Percentiles rank a stretch among this genome's conserved stretches.
Conservation (phyloP, 1,284 basidiomycete species). For the Anthracocystis walkeri region DNA sequence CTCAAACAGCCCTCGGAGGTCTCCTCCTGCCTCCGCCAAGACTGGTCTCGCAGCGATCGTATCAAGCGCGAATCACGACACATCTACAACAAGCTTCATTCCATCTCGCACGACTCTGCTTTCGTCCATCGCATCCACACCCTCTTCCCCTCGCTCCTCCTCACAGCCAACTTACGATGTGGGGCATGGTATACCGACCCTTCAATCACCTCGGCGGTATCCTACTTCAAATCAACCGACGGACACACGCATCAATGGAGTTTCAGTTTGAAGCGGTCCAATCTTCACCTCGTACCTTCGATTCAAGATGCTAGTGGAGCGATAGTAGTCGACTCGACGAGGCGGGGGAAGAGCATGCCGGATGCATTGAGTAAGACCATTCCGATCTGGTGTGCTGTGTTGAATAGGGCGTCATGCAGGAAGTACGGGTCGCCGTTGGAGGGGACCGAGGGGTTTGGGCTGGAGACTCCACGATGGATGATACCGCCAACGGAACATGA, state of each 20-base stretch:
- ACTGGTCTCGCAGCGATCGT: slow-evolving; percentile 36
- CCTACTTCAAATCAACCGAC: slow-evolving; percentile 98
- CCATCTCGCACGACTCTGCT: slow-evolving; percentile 26
- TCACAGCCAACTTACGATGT: slow-evolving; percentile 86
- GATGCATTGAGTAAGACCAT: slow-evolving; percentile 95
- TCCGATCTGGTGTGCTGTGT: slow-evolving; percentile 93
- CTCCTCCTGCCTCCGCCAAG: slow-evolving; percentile 14
- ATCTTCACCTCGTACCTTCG: slow-evolving; percentile 80
- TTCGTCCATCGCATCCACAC: slow-evolving; percentile 26
- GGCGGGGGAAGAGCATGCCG: slow-evolving; percentile 91
- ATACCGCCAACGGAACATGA: slow-evolving; percentile 61
- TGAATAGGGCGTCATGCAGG: slow-evolving; percentile 77
- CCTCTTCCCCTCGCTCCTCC: slow-evolving; percentile 16
- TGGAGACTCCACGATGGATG: slow-evolving; percentile 58
- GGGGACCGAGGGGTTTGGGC: slow-evolving; percentile 67
- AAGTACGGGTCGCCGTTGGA: slow-evolving; percentile 28
- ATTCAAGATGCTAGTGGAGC: slow-evolving; percentile 79
- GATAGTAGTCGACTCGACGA: slow-evolving; percentile 90
- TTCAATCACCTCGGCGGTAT: slow-evolving; percentile 70
- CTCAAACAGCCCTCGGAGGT: neutral
- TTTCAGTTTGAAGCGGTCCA: slow-evolving; percentile 74
- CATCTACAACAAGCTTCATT: slow-evolving; percentile 49
- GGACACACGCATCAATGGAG: slow-evolving; percentile 79
- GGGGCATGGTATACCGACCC: slow-evolving; percentile 94
- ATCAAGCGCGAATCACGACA: slow-evolving; percentile 49